phyloP scores from a whole-genome alignment of 2,329 filamentous ascomycete species.

The Microsporum audouinii region DNA sequence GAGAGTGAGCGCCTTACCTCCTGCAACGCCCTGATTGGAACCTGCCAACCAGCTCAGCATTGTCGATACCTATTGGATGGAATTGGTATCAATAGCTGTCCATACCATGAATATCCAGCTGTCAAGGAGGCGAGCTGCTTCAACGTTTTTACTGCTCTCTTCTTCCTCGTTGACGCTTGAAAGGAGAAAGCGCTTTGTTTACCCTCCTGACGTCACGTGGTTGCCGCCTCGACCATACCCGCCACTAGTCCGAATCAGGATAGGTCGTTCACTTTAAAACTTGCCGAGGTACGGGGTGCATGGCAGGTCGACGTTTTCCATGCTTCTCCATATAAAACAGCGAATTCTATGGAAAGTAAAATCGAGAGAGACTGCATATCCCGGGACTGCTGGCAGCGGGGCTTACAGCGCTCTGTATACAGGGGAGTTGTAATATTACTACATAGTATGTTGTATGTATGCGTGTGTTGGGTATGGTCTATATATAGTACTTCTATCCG shows the following conservation, averaged over 20 bases:
- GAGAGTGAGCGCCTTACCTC: conserved; percentile 17
- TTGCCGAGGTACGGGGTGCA: background rate
- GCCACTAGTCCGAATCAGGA: background rate
- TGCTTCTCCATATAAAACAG: background rate
- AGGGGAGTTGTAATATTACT: background rate
- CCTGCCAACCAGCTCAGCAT: conserved; percentile 29
- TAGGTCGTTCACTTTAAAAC: background rate
- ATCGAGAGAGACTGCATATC: background rate
- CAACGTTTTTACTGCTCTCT: background rate
- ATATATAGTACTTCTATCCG: background rate
- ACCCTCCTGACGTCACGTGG: conserved; percentile 1
- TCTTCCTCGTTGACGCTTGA: background rate
- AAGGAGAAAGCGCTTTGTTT: conserved; percentile 1
- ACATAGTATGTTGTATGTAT: too few species aligned
- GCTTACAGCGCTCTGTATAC: background rate
- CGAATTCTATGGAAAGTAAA: background rate
- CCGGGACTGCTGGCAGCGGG: background rate
- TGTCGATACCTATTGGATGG: background rate
- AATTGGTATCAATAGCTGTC: background rate
- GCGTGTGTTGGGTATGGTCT: background rate
- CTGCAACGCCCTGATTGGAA: conserved; percentile 18
- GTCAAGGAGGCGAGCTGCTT: background rate
- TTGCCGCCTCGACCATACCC: background rate
- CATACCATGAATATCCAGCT: background rate
- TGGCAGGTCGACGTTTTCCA: background rate